phyloP scores from a whole-genome alignment of 1,139 yeast species.

The Meyerozyma carpophila region DNA sequence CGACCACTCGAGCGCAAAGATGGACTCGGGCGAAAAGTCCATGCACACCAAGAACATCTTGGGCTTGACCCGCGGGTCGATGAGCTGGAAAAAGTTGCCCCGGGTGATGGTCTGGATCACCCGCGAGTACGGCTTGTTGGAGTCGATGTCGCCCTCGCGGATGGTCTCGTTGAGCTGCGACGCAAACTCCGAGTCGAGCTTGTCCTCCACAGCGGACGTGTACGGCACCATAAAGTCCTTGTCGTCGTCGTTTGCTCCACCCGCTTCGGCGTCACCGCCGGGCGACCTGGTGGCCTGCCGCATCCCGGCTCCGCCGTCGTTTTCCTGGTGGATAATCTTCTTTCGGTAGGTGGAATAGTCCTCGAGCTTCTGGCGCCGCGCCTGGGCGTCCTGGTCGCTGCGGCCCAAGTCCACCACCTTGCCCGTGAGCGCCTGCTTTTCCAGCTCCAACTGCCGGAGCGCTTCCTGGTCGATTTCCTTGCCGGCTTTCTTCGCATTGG shows the following conservation, averaged over 20 bases:
- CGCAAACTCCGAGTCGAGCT: slow-evolving; percentile 61
- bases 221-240: slow-evolving; percentile 53
- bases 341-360: slow-evolving; percentile 47
- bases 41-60: slow-evolving; percentile 72
- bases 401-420: slow-evolving; percentile 33
- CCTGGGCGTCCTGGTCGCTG: slow-evolving; percentile 43
- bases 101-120: slow-evolving; percentile 66
- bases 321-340: slow-evolving; percentile 45
- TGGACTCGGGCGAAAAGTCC: slow-evolving; percentile 81
- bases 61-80: slow-evolving; percentile 47
- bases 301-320: slow-evolving; percentile 17
- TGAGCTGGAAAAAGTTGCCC: slow-evolving; percentile 58
- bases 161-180: slow-evolving; percentile 54
- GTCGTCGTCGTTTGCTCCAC: slow-evolving; percentile 9
- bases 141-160: slow-evolving; percentile 56
- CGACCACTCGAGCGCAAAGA: slow-evolving; percentile 85
- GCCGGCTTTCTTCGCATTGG: slow-evolving; percentile 53
- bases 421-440: slow-evolving; percentile 44
- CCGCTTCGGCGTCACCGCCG: slow-evolving; percentile 2
- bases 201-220: slow-evolving; percentile 68
- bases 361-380: slow-evolving; percentile 40
- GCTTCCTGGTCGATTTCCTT: slow-evolving; percentile 40
- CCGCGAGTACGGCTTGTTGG: slow-evolving; percentile 49
- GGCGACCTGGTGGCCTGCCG: slow-evolving; percentile 3
- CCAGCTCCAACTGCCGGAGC: slow-evolving; percentile 31